Base-by-base conservation (phyloP, 129 eudicot species). In the Deinandra increscens region DNA sequence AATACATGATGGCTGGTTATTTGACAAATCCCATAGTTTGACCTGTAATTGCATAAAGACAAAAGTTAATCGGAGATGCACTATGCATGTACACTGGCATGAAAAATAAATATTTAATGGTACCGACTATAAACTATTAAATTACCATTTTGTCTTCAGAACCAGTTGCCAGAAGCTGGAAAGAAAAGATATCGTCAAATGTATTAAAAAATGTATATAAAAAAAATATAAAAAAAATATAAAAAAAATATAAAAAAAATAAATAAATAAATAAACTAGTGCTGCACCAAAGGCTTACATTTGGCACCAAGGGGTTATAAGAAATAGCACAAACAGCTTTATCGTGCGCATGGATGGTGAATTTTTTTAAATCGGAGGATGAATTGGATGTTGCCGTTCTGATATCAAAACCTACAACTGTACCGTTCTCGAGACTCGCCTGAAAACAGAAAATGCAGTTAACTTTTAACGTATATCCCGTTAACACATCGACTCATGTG, bases 361-460 rank as follows among this genome's bases (percentile, higher is more conserved):
- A 92, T 68, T 71, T 82, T 4, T 83, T 81, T 65, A 83, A n/a
- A 38, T 77, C 87, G 19, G 88, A 71, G 9, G 86, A 79, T 60
- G 83, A 37, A 65, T 75, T 71, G 14, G 95, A 81, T 51, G 82
- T 78, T 54, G 95, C 90, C 9, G 82, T 71, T 71, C 96, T 86
- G 62, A 87, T 85, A 69, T 86, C 98, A 66, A 89, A 88, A 36
- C 96, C 91, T 10, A 66, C 68, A 64, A 93, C 91, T 23, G 70
- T 89, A 66, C 98, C 98, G 74, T 93, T 75, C 67, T 81, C 97
- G 17, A 89, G 95, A 77, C 95, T 89, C 66, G 87, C 98, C 98
- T 89, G 82, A 68, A 80, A 76, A 69, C 37, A 73, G 37, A 48
- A 34, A 1, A 58, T 58, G 64, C 19, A 58, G 5, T 56, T 26